Evolutionary conservation across 1,139 yeast species (phyloP).

Genomic region (Sugiyamaella japonica): DNA sequence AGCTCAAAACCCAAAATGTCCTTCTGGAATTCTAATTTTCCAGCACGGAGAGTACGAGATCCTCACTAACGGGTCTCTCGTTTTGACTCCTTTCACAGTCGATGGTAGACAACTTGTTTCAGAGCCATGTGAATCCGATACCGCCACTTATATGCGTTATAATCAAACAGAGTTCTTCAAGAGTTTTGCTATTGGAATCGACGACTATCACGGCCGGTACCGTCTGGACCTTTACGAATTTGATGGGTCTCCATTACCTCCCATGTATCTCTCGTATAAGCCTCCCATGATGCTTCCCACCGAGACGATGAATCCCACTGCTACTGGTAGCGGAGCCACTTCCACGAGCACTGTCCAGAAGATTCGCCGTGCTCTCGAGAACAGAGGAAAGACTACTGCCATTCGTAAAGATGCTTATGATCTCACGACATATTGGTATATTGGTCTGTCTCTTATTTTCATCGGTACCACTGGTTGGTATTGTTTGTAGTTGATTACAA

Average conservation of each 20-base stretch:
- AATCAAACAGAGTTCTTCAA: slow-evolving; percentile 62
- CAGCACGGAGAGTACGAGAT: slow-evolving; percentile 86
- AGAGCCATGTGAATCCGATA: slow-evolving; percentile 68
- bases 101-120: slow-evolving; percentile 93
- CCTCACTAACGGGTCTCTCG: slow-evolving; percentile 63
- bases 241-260: slow-evolving; percentile 83
- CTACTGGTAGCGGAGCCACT: slow-evolving; percentile 37
- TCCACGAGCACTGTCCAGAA: slow-evolving; percentile 34
- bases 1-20: slow-evolving; percentile 72
- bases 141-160: slow-evolving; percentile 69
- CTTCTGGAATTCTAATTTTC: slow-evolving; percentile 74
- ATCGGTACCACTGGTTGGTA: slow-evolving; percentile 46
- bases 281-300: slow-evolving; percentile 98
- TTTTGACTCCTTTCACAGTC: slow-evolving; percentile 70
- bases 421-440: slow-evolving; percentile 55
- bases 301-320: slow-evolving; percentile 81
- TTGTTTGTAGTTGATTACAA: slow-evolving; percentile 25
- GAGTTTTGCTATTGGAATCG: slow-evolving; percentile 59
- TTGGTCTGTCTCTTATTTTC: slow-evolving; percentile 44
- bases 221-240: slow-evolving; percentile 71
- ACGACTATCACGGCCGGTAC: slow-evolving; percentile 80
- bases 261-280: slow-evolving; percentile 83
- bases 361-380: slow-evolving; percentile 58
- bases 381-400: slow-evolving; percentile 78
- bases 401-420: slow-evolving; percentile 48